Base-by-base conservation (phyloP, 768 basidiomycete species). In the Asterophora parasitica region DNA sequence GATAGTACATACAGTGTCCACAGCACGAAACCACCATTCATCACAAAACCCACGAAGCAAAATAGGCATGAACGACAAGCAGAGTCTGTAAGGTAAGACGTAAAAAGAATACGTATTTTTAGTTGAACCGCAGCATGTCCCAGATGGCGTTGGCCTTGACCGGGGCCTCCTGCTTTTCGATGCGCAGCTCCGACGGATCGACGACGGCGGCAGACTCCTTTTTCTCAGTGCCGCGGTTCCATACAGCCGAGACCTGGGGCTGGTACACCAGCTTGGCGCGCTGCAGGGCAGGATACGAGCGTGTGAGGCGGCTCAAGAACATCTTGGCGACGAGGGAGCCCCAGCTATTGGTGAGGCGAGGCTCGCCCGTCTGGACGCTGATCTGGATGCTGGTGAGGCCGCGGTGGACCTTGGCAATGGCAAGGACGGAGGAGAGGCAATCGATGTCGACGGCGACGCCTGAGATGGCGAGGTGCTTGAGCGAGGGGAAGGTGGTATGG, bases 391-490 rank as follows among this genome's bases (percentile, higher is more conserved):
- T 58, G 31, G 26, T 46, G 16, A 55, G 51, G 4, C 23, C 45
- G 32, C 19, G 41, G 17, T 53, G 47, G 10, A 42, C 47, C 13
- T 50, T 48, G 10, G 46, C 42, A 3, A 26, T 37, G 13, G 42
- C 31, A 7, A 58, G 36, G 9, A 50, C 42, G 11, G 51, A 50
- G 10, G 45, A 45, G 26, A 58, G 49, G 33, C 35, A 35, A 35
- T 55, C 48, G 19, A 58, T 50, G 12, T 58, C 54, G n/a, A 58
- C 42, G 2, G 51, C 49, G 10, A 39, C 36, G 13, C 57, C 53
- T 6, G 57, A 53, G 37, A 58, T 49, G 42, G 51, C 16, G 23
- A 58, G 47, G 26, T 58, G 49, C 19, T 50, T 51, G 17, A 58
- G 54, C 5, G 51, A 44, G 13, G 54, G 57, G 39, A 55, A 49